Base-by-base conservation (phyloP, 495 filamentous ascomycete species). In the Sordaria brevicollis region DNA sequence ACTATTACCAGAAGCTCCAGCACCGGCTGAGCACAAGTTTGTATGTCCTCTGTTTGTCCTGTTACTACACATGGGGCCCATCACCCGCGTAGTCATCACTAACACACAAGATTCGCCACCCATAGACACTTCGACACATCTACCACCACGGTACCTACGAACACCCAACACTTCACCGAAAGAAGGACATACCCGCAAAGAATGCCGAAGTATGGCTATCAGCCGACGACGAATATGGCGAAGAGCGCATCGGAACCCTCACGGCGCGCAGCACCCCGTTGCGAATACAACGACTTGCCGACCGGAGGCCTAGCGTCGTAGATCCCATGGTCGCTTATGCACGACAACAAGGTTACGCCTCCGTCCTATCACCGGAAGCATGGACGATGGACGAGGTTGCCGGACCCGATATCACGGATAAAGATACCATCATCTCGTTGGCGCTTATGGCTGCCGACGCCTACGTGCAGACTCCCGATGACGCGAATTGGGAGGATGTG, bases 361-460 rank as follows among this genome's bases (percentile, higher is more conserved):
- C 86, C 65, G 83, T 83, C 31, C 83, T 90, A 43, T 86, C 84
- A 36, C 83, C 88, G 7, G 89, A 86, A 5, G 92, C 90, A 35
- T 99, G 95, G 95, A 89, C 89, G 3, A 83, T 91, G 74, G 95
- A 98, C 70, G 88, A 91, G 29, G 81, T 97, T 2, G 75, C 85
- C 2, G 92, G 88, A 0, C 95, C 95, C 13, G 89, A 99, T 79
- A 79, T 94, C 36, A 92, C 92, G 29, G 90, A 97, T 77, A 96
- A 94, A 79, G 83, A 88, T 43, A 97, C 92, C 0, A 86, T 99
- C 13, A 71, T 98, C 69, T 92, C 84, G 25, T 87, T 99, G 74
- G 93, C 96, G 0, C 86, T 88, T 71, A 94, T 97, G 86, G 90
- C 95, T 1, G 86, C 92, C 67, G 88, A 97, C 76, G 93, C 96